Evolutionary conservation across 805 yeast genomes (phyloP), one percentile per base, ranked within the genome.

Genomic region (Candida xyloterini): DNA sequence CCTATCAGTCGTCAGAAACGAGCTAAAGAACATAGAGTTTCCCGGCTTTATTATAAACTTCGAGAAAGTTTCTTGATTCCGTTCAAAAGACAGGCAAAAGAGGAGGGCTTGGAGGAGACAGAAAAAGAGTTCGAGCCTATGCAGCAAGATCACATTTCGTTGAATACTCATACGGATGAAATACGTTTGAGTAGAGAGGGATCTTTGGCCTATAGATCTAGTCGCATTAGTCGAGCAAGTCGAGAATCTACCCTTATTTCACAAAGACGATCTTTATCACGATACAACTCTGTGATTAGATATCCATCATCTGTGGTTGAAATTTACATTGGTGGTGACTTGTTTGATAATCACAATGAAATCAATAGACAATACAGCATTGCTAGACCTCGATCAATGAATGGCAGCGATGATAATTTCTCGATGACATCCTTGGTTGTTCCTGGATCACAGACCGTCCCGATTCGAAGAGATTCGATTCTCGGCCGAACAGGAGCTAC

Each of bases 401-500:
- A 32, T 15, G 45, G 44, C n/a, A 43, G 43, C 23, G 51, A 47
- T 10, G 51, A 45, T 21, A 50, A 41, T 26, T 38, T 38, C 20
- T 53, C 56, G n/a, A 28, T 59, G 18, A 50, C 50, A 5, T 47
- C 57, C 3, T 16, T 56, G 5, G 42, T 52, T 9, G 32, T 30
- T 11, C 55, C 62, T 1, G 56, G 52, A 7, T 35, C 46, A 3
- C 42, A 30, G 5, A 42, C 43, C 1, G 44, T 56, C 14, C 55
- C 60, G 3, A 57, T 59, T 8, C 39, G 56, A 29, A 42, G 56
- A 32, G 62, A 58, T 22, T 45, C 55, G 7, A 21, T 42, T 11
- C 13, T 32, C 32, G 40, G 33, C 10, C 13, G 27, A 2, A 16
- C 15, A 10, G 29, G 35, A 8, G 29, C 29, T 4, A 38, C 40